Evolutionary conservation across 495 filamentous ascomycete genomes (phyloP).

Genomic region (Tuber magnatum): DNA sequence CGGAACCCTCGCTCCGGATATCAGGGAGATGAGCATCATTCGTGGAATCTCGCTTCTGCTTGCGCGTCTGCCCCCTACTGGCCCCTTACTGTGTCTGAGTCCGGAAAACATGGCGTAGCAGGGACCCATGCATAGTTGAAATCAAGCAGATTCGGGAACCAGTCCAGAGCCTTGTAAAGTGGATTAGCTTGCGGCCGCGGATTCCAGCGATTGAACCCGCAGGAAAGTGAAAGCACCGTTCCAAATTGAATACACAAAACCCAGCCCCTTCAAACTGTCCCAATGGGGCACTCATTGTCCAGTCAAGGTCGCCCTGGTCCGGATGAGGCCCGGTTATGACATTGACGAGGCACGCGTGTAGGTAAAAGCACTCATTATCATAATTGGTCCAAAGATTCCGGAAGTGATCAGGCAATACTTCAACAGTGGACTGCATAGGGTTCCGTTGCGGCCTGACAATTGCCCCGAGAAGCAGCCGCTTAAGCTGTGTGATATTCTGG

Average conservation of each 20-base stretch:
- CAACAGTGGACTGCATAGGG: neutral
- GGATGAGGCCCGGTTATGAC: neutral
- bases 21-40: neutral
- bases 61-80: conserved; percentile 6
- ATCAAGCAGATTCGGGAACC: neutral
- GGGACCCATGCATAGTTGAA: neutral
- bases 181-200: neutral
- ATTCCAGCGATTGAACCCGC: neutral
- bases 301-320: neutral
- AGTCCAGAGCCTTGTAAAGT: neutral
- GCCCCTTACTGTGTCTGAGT: neutral
- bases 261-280: neutral
- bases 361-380: neutral
- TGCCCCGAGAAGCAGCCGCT: neutral
- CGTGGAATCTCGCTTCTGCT: neutral
- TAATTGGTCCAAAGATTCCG: neutral
- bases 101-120: neutral
- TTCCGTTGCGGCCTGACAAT: neutral
- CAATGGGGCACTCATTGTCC: neutral
- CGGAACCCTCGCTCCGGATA: neutral
- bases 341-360: neutral
- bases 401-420: neutral
- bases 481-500: neutral
- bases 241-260: neutral
- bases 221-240: neutral